Evolutionary conservation across 805 yeast genomes (phyloP).

Genomic region (Limtongozyma cylindracea): DNA sequence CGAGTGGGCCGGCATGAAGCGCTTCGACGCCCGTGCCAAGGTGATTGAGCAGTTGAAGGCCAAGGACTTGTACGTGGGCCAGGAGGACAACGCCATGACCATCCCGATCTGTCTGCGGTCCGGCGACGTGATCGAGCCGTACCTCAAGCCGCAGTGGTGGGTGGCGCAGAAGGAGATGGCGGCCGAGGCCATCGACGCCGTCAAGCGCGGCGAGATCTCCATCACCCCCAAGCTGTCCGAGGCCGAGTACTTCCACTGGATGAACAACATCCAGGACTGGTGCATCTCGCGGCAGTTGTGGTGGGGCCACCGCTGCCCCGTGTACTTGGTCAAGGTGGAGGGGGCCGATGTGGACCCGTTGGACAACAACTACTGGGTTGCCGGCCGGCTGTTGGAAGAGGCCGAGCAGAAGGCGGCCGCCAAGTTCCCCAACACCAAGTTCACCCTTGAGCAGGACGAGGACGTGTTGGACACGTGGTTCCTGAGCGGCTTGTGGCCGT

Average conservation of each 20-base stretch:
- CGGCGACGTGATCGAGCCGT: conserved; percentile 91
- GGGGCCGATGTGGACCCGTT: conserved; percentile 38
- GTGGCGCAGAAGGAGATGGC: conserved; percentile 83
- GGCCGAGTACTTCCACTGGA: conserved; percentile 86
- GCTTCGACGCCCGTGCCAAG: conserved; percentile 77
- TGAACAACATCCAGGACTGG: conserved; percentile 95
- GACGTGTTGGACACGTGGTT: conserved; percentile 98
- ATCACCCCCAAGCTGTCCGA: conserved; percentile 80
- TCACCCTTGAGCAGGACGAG: conserved; percentile 79
- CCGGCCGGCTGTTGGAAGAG: conserved; percentile 66
- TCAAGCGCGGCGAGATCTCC: conserved; percentile 52
- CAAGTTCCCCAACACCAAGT: conserved; percentile 45
- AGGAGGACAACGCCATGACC: conserved; percentile 87
- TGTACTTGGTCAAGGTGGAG: conserved; percentile 64
- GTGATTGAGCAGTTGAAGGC: conserved; percentile 65
- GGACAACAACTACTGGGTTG: conserved; percentile 67
- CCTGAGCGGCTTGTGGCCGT: conserved; percentile 95
- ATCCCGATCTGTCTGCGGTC: conserved; percentile 89
- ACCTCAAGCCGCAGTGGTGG: conserved; percentile 99
- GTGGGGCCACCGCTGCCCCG: conserved; percentile 99
- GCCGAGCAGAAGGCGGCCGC: conserved; percentile 60
- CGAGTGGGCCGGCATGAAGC: conserved; percentile 71
- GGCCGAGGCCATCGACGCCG: conserved; percentile 62
- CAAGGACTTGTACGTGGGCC: conserved; percentile 55
- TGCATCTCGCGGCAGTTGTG: conserved; percentile 82